phyloP scores from a whole-genome alignment of 441 rosid genomes.

The Pelargonium citronellum region DNA sequence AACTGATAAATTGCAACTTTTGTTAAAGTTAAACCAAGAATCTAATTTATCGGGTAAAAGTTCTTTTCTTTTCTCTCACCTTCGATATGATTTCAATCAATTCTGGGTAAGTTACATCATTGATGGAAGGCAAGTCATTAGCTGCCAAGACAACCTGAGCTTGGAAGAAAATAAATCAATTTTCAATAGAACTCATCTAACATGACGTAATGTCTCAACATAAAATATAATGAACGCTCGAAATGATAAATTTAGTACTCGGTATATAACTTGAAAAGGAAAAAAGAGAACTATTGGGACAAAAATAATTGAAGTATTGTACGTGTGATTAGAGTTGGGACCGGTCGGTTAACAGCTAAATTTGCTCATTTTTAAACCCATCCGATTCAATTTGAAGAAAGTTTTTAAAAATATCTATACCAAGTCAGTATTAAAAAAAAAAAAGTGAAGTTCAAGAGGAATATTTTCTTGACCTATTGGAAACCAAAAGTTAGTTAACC shows the following conservation, averaged over 20 bases:
- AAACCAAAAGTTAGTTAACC: too few species aligned
- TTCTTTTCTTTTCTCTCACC: conserved; percentile 35
- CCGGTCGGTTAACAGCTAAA: too few species aligned
- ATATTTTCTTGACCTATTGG: too few species aligned
- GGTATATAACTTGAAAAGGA: not conserved
- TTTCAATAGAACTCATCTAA: not conserved
- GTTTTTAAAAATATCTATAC: too few species aligned
- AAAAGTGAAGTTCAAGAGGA: too few species aligned
- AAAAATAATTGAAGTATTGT: not conserved
- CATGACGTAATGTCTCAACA: not conserved
- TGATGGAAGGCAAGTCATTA: conserved; percentile 86
- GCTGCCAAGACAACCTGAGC: conserved; percentile 94
- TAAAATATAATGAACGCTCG: not conserved
- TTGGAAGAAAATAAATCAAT: not conserved
- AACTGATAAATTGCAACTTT: conserved; percentile 41
- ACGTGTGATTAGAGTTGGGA: too few species aligned
- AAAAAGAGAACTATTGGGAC: not conserved
- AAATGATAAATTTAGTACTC: not conserved
- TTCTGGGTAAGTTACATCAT: conserved; percentile 83
- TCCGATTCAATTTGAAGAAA: too few species aligned
- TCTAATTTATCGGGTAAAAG: conserved; percentile 8
- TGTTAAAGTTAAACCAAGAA: conserved; percentile 28
- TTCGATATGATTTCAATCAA: conserved; percentile 66
- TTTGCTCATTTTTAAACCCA: too few species aligned
- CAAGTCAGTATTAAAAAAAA: too few species aligned